phyloP scores from a whole-genome alignment of 768 basidiomycete species.

The Kwoniella dejecticola region DNA sequence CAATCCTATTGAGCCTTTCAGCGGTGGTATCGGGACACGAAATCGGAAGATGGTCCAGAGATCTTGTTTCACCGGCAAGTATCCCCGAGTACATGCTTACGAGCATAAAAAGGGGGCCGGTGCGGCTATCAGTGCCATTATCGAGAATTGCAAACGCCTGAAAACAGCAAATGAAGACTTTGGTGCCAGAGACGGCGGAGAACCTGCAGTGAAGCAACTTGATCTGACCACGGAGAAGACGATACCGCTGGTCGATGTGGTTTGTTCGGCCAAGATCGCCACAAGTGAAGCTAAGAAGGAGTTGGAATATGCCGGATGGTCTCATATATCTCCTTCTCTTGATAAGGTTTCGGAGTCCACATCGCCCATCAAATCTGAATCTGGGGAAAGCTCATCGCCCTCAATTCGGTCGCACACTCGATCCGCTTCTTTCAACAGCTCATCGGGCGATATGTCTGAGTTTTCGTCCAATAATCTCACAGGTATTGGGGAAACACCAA shows the following conservation, averaged over 20 bases:
- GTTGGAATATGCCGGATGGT: neutral
- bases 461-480: neutral
- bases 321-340: neutral
- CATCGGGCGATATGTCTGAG: neutral
- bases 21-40: neutral
- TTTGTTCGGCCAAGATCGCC: constrained; percentile 9
- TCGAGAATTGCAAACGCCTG: constrained; percentile 31
- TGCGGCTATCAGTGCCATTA: constrained; percentile 34
- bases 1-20: constrained; percentile 1
- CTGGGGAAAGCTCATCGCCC: neutral
- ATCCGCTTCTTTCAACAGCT: neutral
- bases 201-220: neutral
- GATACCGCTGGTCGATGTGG: constrained; percentile 13
- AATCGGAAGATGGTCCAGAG: constrained; percentile 9
- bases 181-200: neutral
- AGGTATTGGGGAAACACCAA: neutral
- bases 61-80: constrained; percentile 21
- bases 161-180: neutral
- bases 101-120: constrained; percentile 29
- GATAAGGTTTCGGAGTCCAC: neutral
- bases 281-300: constrained; percentile 17
- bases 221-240: neutral
- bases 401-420: neutral
- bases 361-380: too few relatives aligned
- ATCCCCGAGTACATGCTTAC: constrained; percentile 28